Conservation (phyloP, 208 protist genomes). For the Crithidia acanthocephali region DNA sequence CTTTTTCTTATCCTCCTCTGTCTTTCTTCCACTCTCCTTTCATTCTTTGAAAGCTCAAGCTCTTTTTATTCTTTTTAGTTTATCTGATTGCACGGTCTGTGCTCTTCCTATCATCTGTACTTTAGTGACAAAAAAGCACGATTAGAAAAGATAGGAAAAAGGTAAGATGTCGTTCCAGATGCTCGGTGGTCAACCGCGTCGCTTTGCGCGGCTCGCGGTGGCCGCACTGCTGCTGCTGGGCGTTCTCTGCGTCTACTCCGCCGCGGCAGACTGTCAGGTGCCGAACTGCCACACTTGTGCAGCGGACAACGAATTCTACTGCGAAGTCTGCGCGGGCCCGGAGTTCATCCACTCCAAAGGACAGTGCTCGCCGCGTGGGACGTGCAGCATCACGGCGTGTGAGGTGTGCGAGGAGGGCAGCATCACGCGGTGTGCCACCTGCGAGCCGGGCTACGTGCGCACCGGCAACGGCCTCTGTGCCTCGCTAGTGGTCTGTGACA, state of each 20-base stretch:
- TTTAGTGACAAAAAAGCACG: no score
- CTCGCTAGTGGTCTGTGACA: slow-evolving; percentile 20
- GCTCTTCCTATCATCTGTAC: no score
- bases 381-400: slow-evolving; percentile 24
- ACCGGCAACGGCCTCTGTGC: slow-evolving; percentile 23
- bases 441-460: slow-evolving; percentile 19
- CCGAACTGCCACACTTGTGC: slow-evolving; percentile 23
- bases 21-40: no score
- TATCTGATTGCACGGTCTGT: no score
- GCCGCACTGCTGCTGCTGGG: not conserved
- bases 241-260: not conserved
- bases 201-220: not conserved
- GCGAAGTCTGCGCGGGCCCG: slow-evolving; percentile 13
- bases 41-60: no score
- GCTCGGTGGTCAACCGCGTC: not conserved
- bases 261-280: slow-evolving; percentile 9
- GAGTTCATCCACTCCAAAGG: slow-evolving; percentile 17
- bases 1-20: no score
- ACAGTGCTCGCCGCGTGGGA: slow-evolving; percentile 18
- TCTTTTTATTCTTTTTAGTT: no score
- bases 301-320: slow-evolving; percentile 12
- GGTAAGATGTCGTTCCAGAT: no score
- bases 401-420: slow-evolving; percentile 13
- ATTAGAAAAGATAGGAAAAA: no score
- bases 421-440: slow-evolving; percentile 14